Evolutionary conservation across 2,329 filamentous ascomycete genomes (phyloP).

Genomic region (Aureobasidium leucospermi): DNA sequence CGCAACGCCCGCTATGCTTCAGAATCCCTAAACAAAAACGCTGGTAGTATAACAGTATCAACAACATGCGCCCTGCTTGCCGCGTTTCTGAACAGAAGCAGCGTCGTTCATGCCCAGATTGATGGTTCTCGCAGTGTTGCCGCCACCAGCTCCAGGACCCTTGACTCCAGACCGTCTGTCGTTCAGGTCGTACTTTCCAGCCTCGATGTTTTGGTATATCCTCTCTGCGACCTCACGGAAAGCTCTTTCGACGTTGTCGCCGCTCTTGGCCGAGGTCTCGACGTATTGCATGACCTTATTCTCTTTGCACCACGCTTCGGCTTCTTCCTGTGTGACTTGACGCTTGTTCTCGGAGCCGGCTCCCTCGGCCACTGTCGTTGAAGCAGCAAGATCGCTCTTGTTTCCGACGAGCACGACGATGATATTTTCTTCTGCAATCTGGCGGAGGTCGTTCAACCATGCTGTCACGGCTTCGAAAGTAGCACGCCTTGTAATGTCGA

Average conservation of each 20-base stretch:
- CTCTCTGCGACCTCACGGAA: slow-evolving; percentile 90
- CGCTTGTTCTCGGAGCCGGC: slow-evolving; percentile 52
- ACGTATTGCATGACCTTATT: slow-evolving; percentile 91
- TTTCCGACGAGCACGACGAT: slow-evolving; percentile 93
- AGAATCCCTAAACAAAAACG: neutral
- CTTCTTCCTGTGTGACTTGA: slow-evolving; percentile 75
- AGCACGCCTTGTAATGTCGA: slow-evolving; percentile 78
- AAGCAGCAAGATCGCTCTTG: slow-evolving; percentile 71
- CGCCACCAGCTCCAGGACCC: slow-evolving; percentile 47
- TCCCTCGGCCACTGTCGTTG: slow-evolving; percentile 29
- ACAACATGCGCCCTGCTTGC: slow-evolving; percentile 24
- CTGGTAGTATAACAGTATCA: slow-evolving; percentile 14
- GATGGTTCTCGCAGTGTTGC: slow-evolving; percentile 34
- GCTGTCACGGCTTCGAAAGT: slow-evolving; percentile 85
- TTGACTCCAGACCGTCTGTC: slow-evolving; percentile 90
- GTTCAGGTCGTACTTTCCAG: slow-evolving; percentile 88
- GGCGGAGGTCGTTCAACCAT: slow-evolving; percentile 88
- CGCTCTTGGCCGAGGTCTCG: slow-evolving; percentile 92
- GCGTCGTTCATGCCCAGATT: slow-evolving; percentile 38
- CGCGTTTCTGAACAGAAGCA: slow-evolving; percentile 24
- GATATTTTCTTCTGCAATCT: slow-evolving; percentile 93
- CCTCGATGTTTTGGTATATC: slow-evolving; percentile 95
- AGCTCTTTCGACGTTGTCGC: slow-evolving; percentile 85
- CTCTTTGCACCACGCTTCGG: slow-evolving; percentile 76
- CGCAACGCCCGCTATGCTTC: slow-evolving; percentile 9